A percentile compares a stretch with the other conserved stretches of the same genome.
phyloP scores from a whole-genome alignment of 805 yeast species.

The Suhomyces sp. region DNA sequence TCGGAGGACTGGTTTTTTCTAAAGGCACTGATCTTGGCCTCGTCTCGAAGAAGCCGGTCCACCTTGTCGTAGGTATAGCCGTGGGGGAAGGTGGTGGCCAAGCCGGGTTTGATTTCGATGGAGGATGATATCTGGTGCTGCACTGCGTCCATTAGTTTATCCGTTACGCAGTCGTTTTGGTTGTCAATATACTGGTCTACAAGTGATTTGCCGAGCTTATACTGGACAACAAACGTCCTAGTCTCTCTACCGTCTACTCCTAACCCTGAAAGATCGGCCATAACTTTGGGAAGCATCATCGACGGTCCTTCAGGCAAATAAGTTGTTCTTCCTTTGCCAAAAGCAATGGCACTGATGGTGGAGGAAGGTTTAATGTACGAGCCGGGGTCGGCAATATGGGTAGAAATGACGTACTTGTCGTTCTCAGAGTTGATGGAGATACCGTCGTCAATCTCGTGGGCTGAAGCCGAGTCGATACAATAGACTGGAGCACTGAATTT shows the following conservation, averaged over 20 bases:
- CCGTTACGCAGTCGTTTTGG: conserved; percentile 2
- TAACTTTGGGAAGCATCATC: conserved; percentile 66
- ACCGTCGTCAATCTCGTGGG: conserved; percentile 95
- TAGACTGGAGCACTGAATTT: conserved; percentile 54
- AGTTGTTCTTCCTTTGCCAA: conserved; percentile 58
- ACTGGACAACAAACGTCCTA: conserved; percentile 43
- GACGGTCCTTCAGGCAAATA: conserved; percentile 67
- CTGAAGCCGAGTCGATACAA: conserved; percentile 78
- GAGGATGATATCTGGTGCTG: conserved; percentile 15
- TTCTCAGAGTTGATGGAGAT: conserved; percentile 51
- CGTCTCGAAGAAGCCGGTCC: conserved; percentile 44
- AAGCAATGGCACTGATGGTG: conserved; percentile 53
- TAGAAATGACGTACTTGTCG: conserved; percentile 44
- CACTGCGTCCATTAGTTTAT: conserved; percentile 9
- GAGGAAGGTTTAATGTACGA: conserved; percentile 51
- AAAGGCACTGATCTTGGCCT: conserved; percentile 12
- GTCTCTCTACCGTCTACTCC: conserved; percentile 42
- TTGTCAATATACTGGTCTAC: conserved; percentile 18
- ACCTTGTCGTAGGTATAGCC: conserved; percentile 62
- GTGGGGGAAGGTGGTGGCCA: conserved; percentile 29
- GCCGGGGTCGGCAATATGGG: conserved; percentile 88
- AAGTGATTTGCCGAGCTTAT: conserved; percentile 15
- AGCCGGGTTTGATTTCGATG: conserved; percentile 21
- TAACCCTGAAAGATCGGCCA: conserved; percentile 52
- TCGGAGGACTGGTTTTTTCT: conserved; percentile 8